Evolutionary conservation across 192 early-diverging fungal genomes (phyloP).

Genomic region (Backusella circina): DNA sequence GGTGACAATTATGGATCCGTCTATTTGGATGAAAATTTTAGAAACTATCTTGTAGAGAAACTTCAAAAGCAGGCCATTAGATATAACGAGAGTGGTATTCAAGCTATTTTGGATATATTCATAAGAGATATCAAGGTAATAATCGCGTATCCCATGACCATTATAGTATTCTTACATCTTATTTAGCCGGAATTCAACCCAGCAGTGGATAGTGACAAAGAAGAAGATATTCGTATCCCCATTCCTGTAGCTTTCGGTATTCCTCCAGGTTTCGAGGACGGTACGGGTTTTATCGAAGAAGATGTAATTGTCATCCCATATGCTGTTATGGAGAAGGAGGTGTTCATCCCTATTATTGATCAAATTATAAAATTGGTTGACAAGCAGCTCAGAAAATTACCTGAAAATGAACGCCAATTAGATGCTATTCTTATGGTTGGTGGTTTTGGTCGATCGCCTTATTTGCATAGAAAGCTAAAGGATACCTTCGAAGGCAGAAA

Average conservation of each 20-base stretch:
- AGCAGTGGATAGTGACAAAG: slow-evolving; percentile 32
- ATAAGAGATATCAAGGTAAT: slow-evolving; percentile 43
- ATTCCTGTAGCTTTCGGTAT: slow-evolving; percentile 28
- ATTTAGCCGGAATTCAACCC: slow-evolving; percentile 41
- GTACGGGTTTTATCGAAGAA: slow-evolving; percentile 5
- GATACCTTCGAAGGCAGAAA: slow-evolving; percentile 25
- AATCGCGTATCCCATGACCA: neutral
- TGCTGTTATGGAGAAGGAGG: slow-evolving; percentile 35
- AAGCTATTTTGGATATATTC: slow-evolving; percentile 41
- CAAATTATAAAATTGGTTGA: slow-evolving; percentile 41
- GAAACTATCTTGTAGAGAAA: slow-evolving; percentile 37
- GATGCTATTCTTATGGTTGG: slow-evolving; percentile 50
- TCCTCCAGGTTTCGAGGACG: neutral
- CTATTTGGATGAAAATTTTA: slow-evolving; percentile 47
- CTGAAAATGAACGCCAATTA: slow-evolving; percentile 10
- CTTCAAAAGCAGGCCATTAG: slow-evolving; percentile 31
- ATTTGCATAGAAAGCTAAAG: slow-evolving; percentile 40
- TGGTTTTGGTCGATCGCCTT: slow-evolving; percentile 50
- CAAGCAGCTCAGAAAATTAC: slow-evolving; percentile 38
- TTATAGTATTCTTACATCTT: neutral
- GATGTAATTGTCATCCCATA: slow-evolving; percentile 35
- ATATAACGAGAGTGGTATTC: slow-evolving; percentile 24
- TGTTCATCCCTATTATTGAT: slow-evolving; percentile 44
- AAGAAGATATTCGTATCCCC: slow-evolving; percentile 38
- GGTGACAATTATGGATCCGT: slow-evolving; percentile 50